Evolutionary conservation across 768 basidiomycete genomes (phyloP), one percentile per base, ranked within the genome.

Genomic region (Suillus tomentosus): DNA sequence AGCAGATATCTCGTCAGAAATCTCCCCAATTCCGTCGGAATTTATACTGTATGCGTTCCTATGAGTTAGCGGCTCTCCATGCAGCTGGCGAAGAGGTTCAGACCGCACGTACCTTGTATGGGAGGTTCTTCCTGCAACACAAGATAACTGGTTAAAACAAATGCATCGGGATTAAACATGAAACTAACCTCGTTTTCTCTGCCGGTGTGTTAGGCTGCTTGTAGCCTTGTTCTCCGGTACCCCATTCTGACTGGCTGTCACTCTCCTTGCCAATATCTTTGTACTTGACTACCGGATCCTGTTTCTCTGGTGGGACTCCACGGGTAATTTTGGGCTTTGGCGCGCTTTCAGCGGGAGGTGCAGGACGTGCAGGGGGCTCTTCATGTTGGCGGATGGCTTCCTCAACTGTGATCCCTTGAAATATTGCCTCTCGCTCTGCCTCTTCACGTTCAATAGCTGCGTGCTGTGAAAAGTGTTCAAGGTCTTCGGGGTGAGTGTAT

Each of bases 391-490:
- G 76, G 53, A 90, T 70, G 27, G 85, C 89, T 73, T 94, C 90
- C 58, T 92, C 86, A 58, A 93, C 85, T 9, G 85, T 77, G 58
- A 96, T 85, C 31, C 96, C 95, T 73, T 95, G 91, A 76, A 80
- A 97, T 72, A 82, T 81, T 13, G 94, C 91, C 76, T 95, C 94
- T 31, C 88, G 86, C 70, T 90, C 88, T 27, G 89, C 91, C 77
- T 99, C 96, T 67, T 87, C 77, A 10, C 74, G 84, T 72, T 99
- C 96, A 65, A 99, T 98, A 5, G 77, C 70, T 68, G 91, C 92
- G 74, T 99, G 96, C 61, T 93, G 87, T 34, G 87, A 82, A 72
- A 99, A 99, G 73, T 99, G 96, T 70, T 96, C 95, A 54, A 90
- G 63, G 75, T 95, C 94, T 77, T 99, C 97, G 1, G 95, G 91